Conservation (phyloP, 1,139 yeast species). For the Diutina ranongensis region DNA sequence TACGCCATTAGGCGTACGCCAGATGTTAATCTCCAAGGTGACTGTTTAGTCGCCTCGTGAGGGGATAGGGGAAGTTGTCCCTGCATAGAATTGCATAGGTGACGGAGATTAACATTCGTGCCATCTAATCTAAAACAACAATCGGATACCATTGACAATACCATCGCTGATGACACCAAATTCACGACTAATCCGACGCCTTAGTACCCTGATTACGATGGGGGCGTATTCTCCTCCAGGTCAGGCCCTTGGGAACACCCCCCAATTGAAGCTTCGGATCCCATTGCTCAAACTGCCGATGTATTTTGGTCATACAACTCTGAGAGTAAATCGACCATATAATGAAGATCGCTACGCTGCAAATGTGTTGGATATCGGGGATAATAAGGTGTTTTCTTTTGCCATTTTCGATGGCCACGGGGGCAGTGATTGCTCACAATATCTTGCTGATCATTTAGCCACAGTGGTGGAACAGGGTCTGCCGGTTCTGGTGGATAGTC, state of each 20-base stretch:
- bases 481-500: slow-evolving; percentile 15
- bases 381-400: slow-evolving; percentile 40
- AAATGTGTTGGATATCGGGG: slow-evolving; percentile 30
- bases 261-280: slow-evolving; percentile 20
- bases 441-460: slow-evolving; percentile 43
- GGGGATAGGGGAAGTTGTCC: background rate
- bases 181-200: background rate
- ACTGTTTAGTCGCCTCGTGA: background rate
- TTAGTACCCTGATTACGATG: slow-evolving; percentile 5
- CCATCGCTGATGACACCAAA: background rate
- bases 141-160: background rate
- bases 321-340: slow-evolving; percentile 62
- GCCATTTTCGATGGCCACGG: slow-evolving; percentile 93
- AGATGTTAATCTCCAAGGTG: background rate
- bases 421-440: slow-evolving; percentile 62
- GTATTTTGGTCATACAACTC: slow-evolving; percentile 69
- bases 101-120: background rate
- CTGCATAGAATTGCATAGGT: background rate
- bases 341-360: slow-evolving; percentile 78
- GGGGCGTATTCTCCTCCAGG: background rate
- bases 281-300: slow-evolving; percentile 59
- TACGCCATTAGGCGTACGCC: too few species aligned
- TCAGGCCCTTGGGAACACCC: background rate
- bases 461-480: slow-evolving; percentile 39
- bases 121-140: background rate